Base-by-base conservation (phyloP, 139 green algal genomes). In the Tetratostichococcus sp. region DNA sequence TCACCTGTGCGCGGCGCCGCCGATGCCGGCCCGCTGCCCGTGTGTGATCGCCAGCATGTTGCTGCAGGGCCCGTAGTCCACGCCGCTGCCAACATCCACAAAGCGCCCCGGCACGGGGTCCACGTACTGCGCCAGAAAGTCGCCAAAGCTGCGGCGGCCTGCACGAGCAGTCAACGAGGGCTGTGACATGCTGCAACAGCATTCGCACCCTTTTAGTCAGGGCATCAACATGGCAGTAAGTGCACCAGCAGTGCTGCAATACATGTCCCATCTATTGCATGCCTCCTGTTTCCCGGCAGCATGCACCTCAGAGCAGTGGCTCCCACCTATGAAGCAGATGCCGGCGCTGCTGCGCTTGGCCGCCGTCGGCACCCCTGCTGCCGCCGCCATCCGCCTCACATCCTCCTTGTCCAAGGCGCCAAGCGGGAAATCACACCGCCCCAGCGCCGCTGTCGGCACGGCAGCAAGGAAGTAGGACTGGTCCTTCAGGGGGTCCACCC, bases 321-420 rank as follows among this genome's bases (percentile, higher is more conserved):
- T n/a, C 39, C 39, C 73, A 77, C 90, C 92, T 21, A 97, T 87
- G 84, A 97, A 97, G 82, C 92, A 97, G 71, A 97, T 94, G 43
- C 92, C 91, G 1, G 86, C 79, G 72, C 86, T 94, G 80, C 79
- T 89, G 67, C 83, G 83, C n/a, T 76, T 82, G 25, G 71, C 33
- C 0, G 83, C 83, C 19, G 50, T 71, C 11, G 26, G 62, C 70
- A 94, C 76, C 1, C 78, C 79, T 11, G 75, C 74, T 32, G 66
- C 77, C 0, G 72, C 76, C 21, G 91, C 91, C 23, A 87, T 4
- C 0, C n/a, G 62, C 8, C 88, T 62, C 26, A 96, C 90, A 1
- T 88, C 76, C 21, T 43, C 32, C 83, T 97, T 97, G 35, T 25
- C 62, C 77, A 92, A 30, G 21, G 67, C 34, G 1, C 88, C 89